Conservation (phyloP, 441 rosid genomes). For the Jatropha multifida region DNA sequence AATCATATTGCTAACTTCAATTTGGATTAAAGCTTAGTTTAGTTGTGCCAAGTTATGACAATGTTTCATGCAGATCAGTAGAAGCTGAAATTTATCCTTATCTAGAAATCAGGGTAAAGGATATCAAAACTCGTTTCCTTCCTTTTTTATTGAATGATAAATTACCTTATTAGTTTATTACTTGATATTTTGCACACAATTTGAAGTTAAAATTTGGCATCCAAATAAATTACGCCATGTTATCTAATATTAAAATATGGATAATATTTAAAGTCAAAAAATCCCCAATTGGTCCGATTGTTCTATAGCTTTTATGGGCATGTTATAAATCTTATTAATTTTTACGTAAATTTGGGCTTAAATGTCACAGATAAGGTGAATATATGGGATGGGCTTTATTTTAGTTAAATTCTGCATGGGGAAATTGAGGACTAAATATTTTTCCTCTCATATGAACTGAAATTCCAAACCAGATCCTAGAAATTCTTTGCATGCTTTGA, state of each 20-base stretch:
- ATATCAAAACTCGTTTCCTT: background rate
- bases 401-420: background rate
- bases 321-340: background rate
- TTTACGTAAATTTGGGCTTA: background rate
- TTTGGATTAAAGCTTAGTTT: background rate
- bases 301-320: background rate
- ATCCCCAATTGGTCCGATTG: no score
- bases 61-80: background rate
- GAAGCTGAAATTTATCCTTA: background rate
- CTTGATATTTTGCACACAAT: background rate
- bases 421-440: background rate
- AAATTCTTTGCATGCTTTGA: background rate
- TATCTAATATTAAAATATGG: background rate
- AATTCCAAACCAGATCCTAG: background rate
- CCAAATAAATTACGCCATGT: background rate
- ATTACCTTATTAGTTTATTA: background rate
- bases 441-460: background rate
- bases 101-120: background rate
- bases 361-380: background rate
- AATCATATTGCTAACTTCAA: background rate
- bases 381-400: background rate
- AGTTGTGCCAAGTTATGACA: background rate
- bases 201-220: background rate
- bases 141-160: background rate
- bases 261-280: background rate